A percentile compares a stretch with the other conserved stretches of the same genome.
Conservation (phyloP, 495 filamentous ascomycete genomes). For the Parathielavia appendiculata region DNA sequence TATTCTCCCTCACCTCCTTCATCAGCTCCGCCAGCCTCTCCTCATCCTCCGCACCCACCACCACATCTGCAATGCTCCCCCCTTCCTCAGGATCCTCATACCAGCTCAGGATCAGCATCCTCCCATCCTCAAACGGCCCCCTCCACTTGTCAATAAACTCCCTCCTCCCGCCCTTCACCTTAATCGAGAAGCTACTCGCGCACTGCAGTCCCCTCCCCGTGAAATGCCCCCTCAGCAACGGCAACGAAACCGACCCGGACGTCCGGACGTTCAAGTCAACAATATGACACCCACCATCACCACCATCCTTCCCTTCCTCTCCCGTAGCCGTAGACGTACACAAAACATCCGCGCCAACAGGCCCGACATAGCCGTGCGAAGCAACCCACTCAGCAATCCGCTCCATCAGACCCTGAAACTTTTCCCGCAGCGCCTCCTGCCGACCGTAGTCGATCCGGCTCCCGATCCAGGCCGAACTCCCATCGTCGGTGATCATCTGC, state of each 20-base stretch:
- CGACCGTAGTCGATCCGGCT: constrained; percentile 27
- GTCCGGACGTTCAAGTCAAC: constrained; percentile 37
- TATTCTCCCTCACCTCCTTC: constrained; percentile 18
- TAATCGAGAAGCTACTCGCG: constrained; percentile 25
- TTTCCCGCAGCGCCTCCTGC: constrained; percentile 23
- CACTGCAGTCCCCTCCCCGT: constrained; percentile 20
- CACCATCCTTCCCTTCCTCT: background rate
- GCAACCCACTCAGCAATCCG: constrained; percentile 25
- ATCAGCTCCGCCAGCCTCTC: constrained; percentile 20
- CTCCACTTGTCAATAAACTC: constrained; percentile 25
- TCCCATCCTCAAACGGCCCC: constrained; percentile 20
- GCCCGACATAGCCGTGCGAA: constrained; percentile 29
- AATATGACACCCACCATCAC: constrained; percentile 17
- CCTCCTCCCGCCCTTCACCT: constrained; percentile 10
- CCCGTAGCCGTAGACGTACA: background rate
- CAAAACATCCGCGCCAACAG: constrained; percentile 32
- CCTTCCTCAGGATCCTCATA: constrained; percentile 23
- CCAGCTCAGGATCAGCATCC: constrained; percentile 29
- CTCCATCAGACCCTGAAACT: constrained; percentile 22
- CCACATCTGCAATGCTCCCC: constrained; percentile 28
- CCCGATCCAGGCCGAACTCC: constrained; percentile 27
- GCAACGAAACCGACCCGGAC: constrained; percentile 28
- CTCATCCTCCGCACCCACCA: constrained; percentile 26
- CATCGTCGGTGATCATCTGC: constrained; percentile 21
- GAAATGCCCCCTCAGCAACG: constrained; percentile 28